Base-by-base conservation (phyloP, 768 basidiomycete genomes). In the Rhizopogon rudus region DNA sequence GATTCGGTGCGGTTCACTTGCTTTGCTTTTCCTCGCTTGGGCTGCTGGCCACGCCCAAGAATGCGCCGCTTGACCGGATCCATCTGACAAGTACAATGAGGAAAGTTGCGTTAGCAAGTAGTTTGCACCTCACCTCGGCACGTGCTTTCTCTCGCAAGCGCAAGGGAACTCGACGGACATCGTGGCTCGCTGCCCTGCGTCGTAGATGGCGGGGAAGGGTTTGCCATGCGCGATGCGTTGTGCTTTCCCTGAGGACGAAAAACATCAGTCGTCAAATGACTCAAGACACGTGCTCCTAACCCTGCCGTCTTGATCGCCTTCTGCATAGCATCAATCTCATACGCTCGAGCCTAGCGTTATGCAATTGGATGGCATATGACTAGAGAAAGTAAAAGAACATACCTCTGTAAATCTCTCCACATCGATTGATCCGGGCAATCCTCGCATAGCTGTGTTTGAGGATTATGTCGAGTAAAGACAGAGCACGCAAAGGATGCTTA, bases 321-420 rank as follows among this genome's bases (percentile, higher is more conserved):
- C 57, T 95, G 85, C 87, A 99, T 94, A 0, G 94, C 88, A 45
- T 82, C 75, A 56, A 98, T 93, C 72, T 99, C 96, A 65, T 92
- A 92, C 6, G 85, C 80, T 56, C 94, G 81, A 14, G 91, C 83
- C 92, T 97, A 55, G n/a, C 20, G 8, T 33, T 54, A 42, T 29
- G 22, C 50, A 53, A 58, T 40, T 60, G 55, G 5, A 20, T 16
- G 25, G n/a, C n/a, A 48, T 14, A 28, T 12, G 7, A 33, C 12
- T 8, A n/a, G 3, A 2, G 53, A 41, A 10, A 31, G 48, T 20
- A 8, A 39, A 29, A 35, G 4, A 13, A 52, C 73, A 22, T 46
- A 91, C 93, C 77, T 94, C 86, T 16, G 87, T 81, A 67, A 98
- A 96, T 65, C 81, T 86, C 65, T 96, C 94, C 22, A 96, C 87